phyloP scores from a whole-genome alignment of 345 rosid species.

The Murraya koenigii region DNA sequence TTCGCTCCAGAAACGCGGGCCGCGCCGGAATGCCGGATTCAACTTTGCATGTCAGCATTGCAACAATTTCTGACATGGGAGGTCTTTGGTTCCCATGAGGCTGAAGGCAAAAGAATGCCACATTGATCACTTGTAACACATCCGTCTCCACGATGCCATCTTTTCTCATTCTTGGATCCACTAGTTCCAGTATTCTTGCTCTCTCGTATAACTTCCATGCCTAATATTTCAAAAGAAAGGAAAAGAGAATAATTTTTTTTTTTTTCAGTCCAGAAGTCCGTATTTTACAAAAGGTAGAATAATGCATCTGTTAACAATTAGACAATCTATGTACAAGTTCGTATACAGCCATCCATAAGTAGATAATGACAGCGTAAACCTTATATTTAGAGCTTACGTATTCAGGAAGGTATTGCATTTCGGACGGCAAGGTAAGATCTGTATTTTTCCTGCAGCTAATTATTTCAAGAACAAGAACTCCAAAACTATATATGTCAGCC shows the following conservation, averaged over 20 bases:
- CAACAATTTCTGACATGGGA: constrained; percentile 59
- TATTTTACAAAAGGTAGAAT: not conserved
- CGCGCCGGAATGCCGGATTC: constrained; percentile 32
- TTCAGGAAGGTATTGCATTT: constrained; percentile 72
- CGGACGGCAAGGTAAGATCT: constrained; percentile 51
- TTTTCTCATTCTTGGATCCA: constrained; percentile 45
- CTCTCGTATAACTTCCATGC: constrained; percentile 63
- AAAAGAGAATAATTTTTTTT: not conserved
- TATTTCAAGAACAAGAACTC: constrained; percentile 66
- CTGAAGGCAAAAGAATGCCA: constrained; percentile 60
- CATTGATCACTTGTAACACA: constrained; percentile 39
- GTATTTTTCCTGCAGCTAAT: constrained; percentile 61
- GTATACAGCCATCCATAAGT: too few relatives aligned
- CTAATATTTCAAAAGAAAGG: constrained; percentile 18
- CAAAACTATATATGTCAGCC: constrained; percentile 71
- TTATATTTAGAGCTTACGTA: constrained; percentile 35
- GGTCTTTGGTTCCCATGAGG: constrained; percentile 50
- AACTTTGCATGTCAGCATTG: constrained; percentile 48
- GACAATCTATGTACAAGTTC: too few relatives aligned
- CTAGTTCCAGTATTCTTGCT: constrained; percentile 33
- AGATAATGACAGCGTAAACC: too few relatives aligned
- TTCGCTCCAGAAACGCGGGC: constrained; percentile 41
- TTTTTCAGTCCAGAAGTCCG: not conserved
- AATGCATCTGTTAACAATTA: too few relatives aligned
- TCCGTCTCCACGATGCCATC: constrained; percentile 37